These are phyloP conservation scores for Ganoderma boninense DNA, from an alignment of 1,284 basidiomycete species.

Conservation along the genomic window DNA sequence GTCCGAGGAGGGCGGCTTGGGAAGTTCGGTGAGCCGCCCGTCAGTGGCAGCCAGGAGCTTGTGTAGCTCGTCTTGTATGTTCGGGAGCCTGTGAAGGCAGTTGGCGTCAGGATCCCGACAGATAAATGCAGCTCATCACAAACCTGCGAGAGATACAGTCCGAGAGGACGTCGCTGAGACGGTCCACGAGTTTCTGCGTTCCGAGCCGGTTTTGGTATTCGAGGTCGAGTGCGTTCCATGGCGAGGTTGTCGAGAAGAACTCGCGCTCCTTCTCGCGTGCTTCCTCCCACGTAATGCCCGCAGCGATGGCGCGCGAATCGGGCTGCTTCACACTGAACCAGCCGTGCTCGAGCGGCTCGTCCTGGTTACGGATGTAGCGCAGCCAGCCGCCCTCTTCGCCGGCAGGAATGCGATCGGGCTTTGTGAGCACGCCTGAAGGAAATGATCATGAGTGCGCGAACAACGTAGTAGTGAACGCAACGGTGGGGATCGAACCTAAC, in stretches of 20 bases:
- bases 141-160: slow-evolving; percentile 52
- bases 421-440: slow-evolving; percentile 77
- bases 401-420: slow-evolving; percentile 73
- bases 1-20: slow-evolving; percentile 60
- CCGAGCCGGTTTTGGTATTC: slow-evolving; percentile 60
- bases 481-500: slow-evolving; percentile 57
- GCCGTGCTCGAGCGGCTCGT: slow-evolving; percentile 60
- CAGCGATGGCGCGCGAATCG: slow-evolving; percentile 58
- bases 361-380: slow-evolving; percentile 62
- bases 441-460: neutral
- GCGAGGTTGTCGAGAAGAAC: slow-evolving; percentile 67
- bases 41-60: slow-evolving; percentile 52
- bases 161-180: slow-evolving; percentile 45
- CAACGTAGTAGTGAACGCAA: neutral
- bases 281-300: slow-evolving; percentile 64
- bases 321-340: slow-evolving; percentile 84
- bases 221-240: slow-evolving; percentile 64
- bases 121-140: neutral
- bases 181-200: slow-evolving; percentile 58
- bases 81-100: slow-evolving; percentile 59
- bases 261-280: slow-evolving; percentile 69
- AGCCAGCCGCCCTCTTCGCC: slow-evolving; percentile 74
- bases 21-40: slow-evolving; percentile 49
- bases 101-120: neutral
- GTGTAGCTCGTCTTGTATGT: slow-evolving; percentile 60